phyloP scores from a whole-genome alignment of 208 protist genomes.

The Trypanosoma melophagium region DNA sequence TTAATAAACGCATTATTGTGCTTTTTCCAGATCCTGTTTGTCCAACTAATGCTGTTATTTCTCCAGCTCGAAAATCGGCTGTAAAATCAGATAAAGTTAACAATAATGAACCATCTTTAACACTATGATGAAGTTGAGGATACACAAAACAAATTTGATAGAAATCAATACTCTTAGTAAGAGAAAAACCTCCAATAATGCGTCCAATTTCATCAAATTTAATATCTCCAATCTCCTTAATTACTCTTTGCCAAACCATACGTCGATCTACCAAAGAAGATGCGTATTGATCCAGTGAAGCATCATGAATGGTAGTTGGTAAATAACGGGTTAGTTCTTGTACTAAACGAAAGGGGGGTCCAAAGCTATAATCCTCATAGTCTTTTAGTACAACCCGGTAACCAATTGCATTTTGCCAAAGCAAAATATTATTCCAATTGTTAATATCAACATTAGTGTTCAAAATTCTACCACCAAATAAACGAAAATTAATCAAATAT shows the following conservation, averaged over 20 bases:
- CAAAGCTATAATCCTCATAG: slow-evolving; percentile 12
- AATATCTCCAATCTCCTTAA: slow-evolving; percentile 13
- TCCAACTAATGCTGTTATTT: slow-evolving; percentile 71
- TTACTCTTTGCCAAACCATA: slow-evolving; percentile 19
- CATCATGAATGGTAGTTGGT: slow-evolving; percentile 32
- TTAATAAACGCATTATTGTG: slow-evolving; percentile 61
- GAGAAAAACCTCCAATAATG: slow-evolving; percentile 47
- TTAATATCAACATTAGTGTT: neutral
- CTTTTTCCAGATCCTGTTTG: slow-evolving; percentile 81
- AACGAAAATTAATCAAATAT: neutral
- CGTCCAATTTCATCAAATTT: slow-evolving; percentile 43
- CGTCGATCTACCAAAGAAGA: slow-evolving; percentile 21
- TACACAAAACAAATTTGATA: slow-evolving; percentile 69
- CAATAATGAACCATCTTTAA: slow-evolving; percentile 14
- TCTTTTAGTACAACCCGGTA: slow-evolving; percentile 22
- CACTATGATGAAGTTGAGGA: slow-evolving; percentile 50
- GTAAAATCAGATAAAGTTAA: slow-evolving; percentile 34
- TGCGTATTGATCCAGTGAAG: slow-evolving; percentile 20
- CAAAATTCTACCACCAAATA: neutral
- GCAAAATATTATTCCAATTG: slow-evolving; percentile 8
- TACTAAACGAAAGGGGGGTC: slow-evolving; percentile 20
- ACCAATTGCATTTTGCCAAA: slow-evolving; percentile 9
- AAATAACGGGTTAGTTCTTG: slow-evolving; percentile 30
- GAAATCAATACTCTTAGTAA: slow-evolving; percentile 39
- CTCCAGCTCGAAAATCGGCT: slow-evolving; percentile 16